Evolutionary conservation across 2,329 filamentous ascomycete genomes (phyloP).

Genomic region (Microdochium bolleyi): DNA sequence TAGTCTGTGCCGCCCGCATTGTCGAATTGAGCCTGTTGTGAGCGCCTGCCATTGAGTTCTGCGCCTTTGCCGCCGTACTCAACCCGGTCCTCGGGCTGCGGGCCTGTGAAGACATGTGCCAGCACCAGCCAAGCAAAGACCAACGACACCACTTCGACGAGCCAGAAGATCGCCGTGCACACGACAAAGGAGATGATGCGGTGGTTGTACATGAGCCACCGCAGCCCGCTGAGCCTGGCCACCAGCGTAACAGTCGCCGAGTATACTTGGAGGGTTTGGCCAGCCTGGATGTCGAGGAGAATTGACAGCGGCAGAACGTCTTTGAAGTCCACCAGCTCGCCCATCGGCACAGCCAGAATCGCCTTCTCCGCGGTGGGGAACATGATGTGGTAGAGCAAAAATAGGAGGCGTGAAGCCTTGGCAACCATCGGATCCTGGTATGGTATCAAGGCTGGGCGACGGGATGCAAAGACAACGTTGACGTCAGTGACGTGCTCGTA

Average conservation of each 20-base stretch:
- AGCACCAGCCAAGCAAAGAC: conserved; percentile 55
- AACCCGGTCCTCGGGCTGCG: conserved; percentile 3
- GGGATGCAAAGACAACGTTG: conserved; percentile 51
- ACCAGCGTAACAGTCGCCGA: conserved; percentile 58
- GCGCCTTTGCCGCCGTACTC: neutral
- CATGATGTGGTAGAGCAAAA: conserved; percentile 63
- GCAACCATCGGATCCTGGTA: conserved; percentile 68
- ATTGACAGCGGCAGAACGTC: conserved; percentile 34
- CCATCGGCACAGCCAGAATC: conserved; percentile 59
- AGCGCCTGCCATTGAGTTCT: neutral
- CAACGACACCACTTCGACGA: conserved; percentile 61
- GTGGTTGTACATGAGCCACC: conserved; percentile 84
- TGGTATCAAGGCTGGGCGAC: conserved; percentile 70
- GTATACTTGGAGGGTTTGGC: conserved; percentile 70
- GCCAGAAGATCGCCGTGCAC: conserved; percentile 70
- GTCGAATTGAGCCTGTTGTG: neutral
- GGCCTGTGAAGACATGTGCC: conserved; percentile 22
- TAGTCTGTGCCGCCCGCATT: neutral
- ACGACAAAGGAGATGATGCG: conserved; percentile 60
- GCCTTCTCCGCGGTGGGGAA: conserved; percentile 57
- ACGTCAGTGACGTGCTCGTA: conserved; percentile 26
- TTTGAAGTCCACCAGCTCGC: conserved; percentile 63
- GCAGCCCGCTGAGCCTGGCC: conserved; percentile 67
- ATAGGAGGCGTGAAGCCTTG: conserved; percentile 48
- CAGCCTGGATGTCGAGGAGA: conserved; percentile 60